Base-by-base conservation (phyloP, 345 rosid genomes). In the Citrus sp. region DNA sequence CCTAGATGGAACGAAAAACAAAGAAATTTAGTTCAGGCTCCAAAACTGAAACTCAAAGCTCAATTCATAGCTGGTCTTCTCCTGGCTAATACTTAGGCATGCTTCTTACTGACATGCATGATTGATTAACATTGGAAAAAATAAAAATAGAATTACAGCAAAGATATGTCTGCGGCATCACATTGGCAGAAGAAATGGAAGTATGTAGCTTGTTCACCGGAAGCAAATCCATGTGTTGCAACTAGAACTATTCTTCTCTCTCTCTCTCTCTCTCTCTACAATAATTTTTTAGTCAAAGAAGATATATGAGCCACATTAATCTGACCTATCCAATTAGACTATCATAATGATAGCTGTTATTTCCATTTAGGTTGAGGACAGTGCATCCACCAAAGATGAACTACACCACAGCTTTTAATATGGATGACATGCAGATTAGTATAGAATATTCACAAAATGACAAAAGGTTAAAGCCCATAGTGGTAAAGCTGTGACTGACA, bases 1-100 rank as follows among this genome's bases (percentile, higher is more conserved):
- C 98, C 97, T 95, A 81, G 49, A 80, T 66, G 65, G 18, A 69
- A 34, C 18, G 5, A 25, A 54, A 27, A 38, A 2, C 4, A 9
- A 62, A 67, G 40, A 25, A 56, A 14, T 3, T 72, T 27, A 60
- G 24, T 79, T 38, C 25, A 18, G 21, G 40, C 18, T 32, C 16
- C 25, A 72, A 22, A 49, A 37, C 49, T 58, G 51, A 32, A 58
- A 73, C 18, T 73, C 62, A 73, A 34, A 37, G 4, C 60, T 24
- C 24, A 40, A 18, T 27, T 49, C 68, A 56, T 13, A 28, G 22
- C 14, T 14, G 67, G 21, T 27, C 66, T 9, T 32, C 24, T 73
- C 77, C 56, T 25, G 25, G 34, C 24, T 32, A 54, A 18, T 54
- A 28, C 18, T 25, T 27, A 24, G 58, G 37, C 77, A 61, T 38